Conservation (phyloP, 768 basidiomycete species). For the Amanita pseudoporphyria region DNA sequence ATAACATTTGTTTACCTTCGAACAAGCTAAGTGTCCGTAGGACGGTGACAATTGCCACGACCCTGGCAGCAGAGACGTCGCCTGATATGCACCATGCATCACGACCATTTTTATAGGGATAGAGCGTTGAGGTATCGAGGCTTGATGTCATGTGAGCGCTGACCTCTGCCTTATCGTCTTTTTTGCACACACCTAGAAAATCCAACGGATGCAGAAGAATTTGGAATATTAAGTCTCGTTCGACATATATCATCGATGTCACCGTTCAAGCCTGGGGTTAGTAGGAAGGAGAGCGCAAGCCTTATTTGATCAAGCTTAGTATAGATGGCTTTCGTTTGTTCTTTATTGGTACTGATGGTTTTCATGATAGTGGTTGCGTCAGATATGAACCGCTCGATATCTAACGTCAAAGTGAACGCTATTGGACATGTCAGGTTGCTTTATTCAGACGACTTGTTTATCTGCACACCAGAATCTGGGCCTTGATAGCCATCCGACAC, state of each 20-base stretch:
- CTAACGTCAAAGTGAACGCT: slow-evolving; percentile 42
- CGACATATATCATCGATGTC: slow-evolving; percentile 65
- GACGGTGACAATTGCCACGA: slow-evolving; percentile 55
- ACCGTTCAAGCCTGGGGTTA: slow-evolving; percentile 61
- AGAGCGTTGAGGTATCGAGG: slow-evolving; percentile 30
- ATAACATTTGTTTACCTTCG: slow-evolving; percentile 36
- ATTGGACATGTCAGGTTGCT: background rate
- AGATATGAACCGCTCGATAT: slow-evolving; percentile 42
- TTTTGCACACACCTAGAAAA: slow-evolving; percentile 33
- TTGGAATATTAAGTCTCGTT: slow-evolving; percentile 40
- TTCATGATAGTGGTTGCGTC: slow-evolving; percentile 41
- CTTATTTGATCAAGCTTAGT: slow-evolving; percentile 47
- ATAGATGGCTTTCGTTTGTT: slow-evolving; percentile 31
- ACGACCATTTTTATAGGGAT: slow-evolving; percentile 23
- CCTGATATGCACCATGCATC: slow-evolving; percentile 70
- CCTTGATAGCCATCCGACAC: slow-evolving; percentile 1
- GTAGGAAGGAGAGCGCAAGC: slow-evolving; percentile 47
- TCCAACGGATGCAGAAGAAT: slow-evolving; percentile 32
- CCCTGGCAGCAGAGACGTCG: slow-evolving; percentile 57
- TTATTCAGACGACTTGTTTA: background rate
- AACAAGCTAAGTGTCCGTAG: slow-evolving; percentile 67
- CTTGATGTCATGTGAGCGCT: slow-evolving; percentile 19
- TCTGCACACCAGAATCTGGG: slow-evolving; percentile 9
- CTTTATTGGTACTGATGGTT: slow-evolving; percentile 35
- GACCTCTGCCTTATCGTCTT: background rate